Conservation (phyloP, 805 yeast species). For the Saturnispora sanitii region DNA sequence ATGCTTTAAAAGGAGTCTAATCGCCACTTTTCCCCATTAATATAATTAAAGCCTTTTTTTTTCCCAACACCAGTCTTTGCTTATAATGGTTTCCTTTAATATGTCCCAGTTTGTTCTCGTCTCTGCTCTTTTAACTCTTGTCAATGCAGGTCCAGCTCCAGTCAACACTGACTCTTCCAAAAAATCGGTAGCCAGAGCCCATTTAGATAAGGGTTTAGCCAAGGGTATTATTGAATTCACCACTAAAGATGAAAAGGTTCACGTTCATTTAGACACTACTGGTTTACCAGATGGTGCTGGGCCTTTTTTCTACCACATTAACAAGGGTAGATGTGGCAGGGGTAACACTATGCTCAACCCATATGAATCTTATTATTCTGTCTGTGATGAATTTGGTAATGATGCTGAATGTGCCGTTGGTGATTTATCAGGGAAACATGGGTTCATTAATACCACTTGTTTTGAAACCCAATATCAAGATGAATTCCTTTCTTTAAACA, state of each 20-base stretch:
- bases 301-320: conserved; percentile 62
- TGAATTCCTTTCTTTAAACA: conserved; percentile 54
- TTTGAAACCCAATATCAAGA: conserved; percentile 55
- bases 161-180: conserved; percentile 38
- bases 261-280: conserved; percentile 61
- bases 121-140: neutral
- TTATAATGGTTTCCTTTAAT: neutral
- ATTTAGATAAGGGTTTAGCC: conserved; percentile 36
- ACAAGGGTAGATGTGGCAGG: conserved; percentile 44
- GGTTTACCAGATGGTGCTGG: conserved; percentile 61
- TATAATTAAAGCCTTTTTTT: neutral
- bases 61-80: neutral
- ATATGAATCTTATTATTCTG: conserved; percentile 39
- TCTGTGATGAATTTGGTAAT: conserved; percentile 39
- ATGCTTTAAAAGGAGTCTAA: neutral
- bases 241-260: conserved; percentile 42
- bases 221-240: conserved; percentile 51
- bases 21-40: neutral
- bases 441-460: conserved; percentile 60
- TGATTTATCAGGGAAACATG: conserved; percentile 72
- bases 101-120: neutral
- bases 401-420: conserved; percentile 62
- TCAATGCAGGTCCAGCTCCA: conserved; percentile 34
- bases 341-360: conserved; percentile 59
- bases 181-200: conserved; percentile 46